phyloP scores from a whole-genome alignment of 306 rosid species.

The Lathyrus aphaca region DNA sequence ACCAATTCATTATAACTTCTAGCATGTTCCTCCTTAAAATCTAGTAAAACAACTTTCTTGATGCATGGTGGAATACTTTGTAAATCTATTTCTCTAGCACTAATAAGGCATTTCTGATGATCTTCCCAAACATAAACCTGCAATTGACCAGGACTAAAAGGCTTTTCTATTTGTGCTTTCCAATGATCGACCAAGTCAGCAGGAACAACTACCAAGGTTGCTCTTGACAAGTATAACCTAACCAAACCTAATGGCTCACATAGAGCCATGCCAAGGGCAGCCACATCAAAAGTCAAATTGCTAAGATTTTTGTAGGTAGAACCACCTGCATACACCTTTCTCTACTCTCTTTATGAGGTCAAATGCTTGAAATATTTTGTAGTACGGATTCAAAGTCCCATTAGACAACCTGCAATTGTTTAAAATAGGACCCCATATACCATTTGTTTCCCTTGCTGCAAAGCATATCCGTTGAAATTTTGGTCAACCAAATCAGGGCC shows the following conservation, averaged over 20 bases:
- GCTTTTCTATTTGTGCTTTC: conserved; percentile 90
- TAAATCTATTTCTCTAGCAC: conserved; percentile 87
- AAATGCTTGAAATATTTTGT: too few species aligned
- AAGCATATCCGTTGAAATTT: conserved; percentile 60
- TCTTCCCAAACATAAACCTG: conserved; percentile 74
- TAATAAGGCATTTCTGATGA: conserved; percentile 76
- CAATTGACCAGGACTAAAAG: conserved; percentile 74
- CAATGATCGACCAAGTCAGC: conserved; percentile 89
- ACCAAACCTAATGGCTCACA: too few species aligned
- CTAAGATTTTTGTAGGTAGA: conserved; percentile 77
- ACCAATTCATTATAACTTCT: conserved; percentile 87
- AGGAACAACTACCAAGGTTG: conserved; percentile 92
- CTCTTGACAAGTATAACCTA: too few species aligned
- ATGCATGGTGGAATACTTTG: conserved; percentile 85
- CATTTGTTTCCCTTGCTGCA: conserved; percentile 78
- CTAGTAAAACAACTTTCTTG: too few species aligned
- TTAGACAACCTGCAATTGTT: conserved; percentile 43
- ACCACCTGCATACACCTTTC: conserved; percentile 71
- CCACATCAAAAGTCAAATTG: conserved; percentile 77
- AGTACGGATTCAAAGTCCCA: conserved; percentile 52
- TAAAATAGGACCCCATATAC: conserved; percentile 70
- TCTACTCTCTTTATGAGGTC: conserved; percentile 73
- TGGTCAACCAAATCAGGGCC: conserved; percentile 80
- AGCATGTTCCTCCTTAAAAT: conserved; percentile 86
- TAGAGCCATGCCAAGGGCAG: conserved; percentile 83